phyloP scores from a whole-genome alignment of 345 rosid genomes.

The Anastatica hierochuntica region DNA sequence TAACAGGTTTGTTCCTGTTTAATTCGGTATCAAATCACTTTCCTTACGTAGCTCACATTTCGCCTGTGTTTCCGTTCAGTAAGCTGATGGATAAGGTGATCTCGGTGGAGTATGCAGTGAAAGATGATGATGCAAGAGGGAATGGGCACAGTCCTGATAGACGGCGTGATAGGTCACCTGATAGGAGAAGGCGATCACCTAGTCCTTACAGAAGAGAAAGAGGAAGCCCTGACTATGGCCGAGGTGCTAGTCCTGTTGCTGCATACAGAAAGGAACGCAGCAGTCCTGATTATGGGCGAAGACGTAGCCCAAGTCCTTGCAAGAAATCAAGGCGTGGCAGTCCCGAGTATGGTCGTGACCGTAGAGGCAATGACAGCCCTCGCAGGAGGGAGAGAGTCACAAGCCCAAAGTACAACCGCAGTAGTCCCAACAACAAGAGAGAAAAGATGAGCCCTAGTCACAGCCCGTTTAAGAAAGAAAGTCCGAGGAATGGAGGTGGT shows the following conservation, averaged over 20 bases:
- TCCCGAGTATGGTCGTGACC: slow-evolving; percentile 47
- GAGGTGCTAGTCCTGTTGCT: slow-evolving; percentile 56
- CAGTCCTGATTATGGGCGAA: slow-evolving; percentile 77
- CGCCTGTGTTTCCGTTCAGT: slow-evolving; percentile 36
- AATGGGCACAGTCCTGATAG: slow-evolving; percentile 68
- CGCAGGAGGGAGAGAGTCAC: slow-evolving; percentile 41
- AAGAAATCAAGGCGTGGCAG: slow-evolving; percentile 44
- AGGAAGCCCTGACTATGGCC: slow-evolving; percentile 93
- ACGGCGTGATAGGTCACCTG: slow-evolving; percentile 66
- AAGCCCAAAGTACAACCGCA: slow-evolving; percentile 31
- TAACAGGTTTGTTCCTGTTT: slow-evolving; percentile 41
- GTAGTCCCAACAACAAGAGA: slow-evolving; percentile 42
- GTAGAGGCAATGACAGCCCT: slow-evolving; percentile 48
- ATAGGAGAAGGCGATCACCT: slow-evolving; percentile 65
- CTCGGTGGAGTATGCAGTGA: slow-evolving; percentile 86
- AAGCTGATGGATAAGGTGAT: slow-evolving; percentile 81
- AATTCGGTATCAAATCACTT: background rate
- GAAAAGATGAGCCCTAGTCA: slow-evolving; percentile 34
- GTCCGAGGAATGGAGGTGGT: slow-evolving; percentile 29
- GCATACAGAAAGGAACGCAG: slow-evolving; percentile 45
- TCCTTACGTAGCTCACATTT: background rate
- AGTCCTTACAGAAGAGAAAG: slow-evolving; percentile 78
- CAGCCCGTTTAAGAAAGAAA: slow-evolving; percentile 36
- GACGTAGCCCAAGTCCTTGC: slow-evolving; percentile 51
- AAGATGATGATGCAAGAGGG: slow-evolving; percentile 75